Evolutionary conservation across 2,329 filamentous ascomycete species (phyloP), one percentile per base, ranked within the genome.

Genomic region (Aphanocladium album): DNA sequence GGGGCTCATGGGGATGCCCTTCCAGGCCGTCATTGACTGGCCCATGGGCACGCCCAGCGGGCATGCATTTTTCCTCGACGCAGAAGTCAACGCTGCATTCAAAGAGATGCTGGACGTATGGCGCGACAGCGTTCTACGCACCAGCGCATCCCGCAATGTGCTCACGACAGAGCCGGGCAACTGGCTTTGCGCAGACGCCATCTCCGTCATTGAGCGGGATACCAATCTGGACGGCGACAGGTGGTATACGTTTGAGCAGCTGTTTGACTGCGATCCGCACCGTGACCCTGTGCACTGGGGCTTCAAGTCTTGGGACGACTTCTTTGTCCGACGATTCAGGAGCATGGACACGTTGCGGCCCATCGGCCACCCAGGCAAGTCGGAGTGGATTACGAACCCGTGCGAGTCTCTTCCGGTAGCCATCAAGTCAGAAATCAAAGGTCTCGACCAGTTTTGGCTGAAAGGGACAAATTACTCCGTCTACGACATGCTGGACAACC

Each of bases 401-500:
- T 89, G 86, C 71, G 86, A 89, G 66, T 84, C 82, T 5, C 79
- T 77, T 25, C 78, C 82, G 0, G 83, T 79, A 65, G 74, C 77
- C n/a, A 65, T 85, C 0, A 73, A 72, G 0, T 70, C 70, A 6
- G 65, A 80, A 21, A 79, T 83, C 50, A 75, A 80, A 27, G 71
- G 78, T 0, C 77, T 79, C n/a, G 83, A 87, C 64, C 71, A 70
- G 2, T 89, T 89, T 74, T 89, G 85, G 85, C 77, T 87, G 62
- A 90, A 89, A 66, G 78, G 77, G 0, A 83, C 88, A 68, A 82
- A 83, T 0, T 89, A 89, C 71, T 87, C 83, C 0, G 69, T 87
- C 2, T 64, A 70, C 0, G 80, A 86, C 65, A 87, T 88, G 82
- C 74, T 89, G 2, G 76, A 76, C 1, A 70, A 81, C 60, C 80